Base-by-base conservation (phyloP, 1,139 yeast species). In the Kodamaea ohmeri region DNA sequence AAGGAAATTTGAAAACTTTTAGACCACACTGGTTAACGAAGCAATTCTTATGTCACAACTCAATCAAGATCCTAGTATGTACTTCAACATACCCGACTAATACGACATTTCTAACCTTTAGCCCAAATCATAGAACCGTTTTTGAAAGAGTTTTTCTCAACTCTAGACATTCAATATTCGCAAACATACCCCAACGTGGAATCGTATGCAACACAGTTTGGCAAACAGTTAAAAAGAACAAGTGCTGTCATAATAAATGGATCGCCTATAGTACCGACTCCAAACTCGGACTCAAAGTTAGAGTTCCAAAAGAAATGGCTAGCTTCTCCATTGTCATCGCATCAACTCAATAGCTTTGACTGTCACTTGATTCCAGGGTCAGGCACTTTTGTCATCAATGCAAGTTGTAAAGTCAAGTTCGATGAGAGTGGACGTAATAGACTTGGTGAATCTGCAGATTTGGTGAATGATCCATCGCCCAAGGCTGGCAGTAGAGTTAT, bases 281-380 rank as follows among this genome's bases (percentile, higher is more conserved):
- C 53, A 39, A 46, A 52, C 30, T 49, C 49, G 38, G 78, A 79
- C 21, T 71, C 80, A 12, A 73, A 78, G 37, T 60, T 68, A 7
- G 77, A 73, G 42, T 83, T 83, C 50, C 83, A 82, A 44, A 77
- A 81, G 37, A 63, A 73, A 43, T 83, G 92, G 90, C 60, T 78
- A 20, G 60, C 67, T 13, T 64, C 80, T 11, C 90, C 90, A 2
- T 52, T 63, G 12, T 68, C 89, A 0, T 78, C 75, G 42, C 94
- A 84, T 53, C 78, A 69, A 42, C 55, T 83, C 30, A 77, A 78
- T 11, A 74, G 81, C 18, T 72, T 71, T 41, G 92, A 84, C 55
- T 73, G 77, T 36, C 94, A 84, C 52, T 63, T 78, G 44, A 71
- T 84, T n/a, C 92, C 92, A 0, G 86, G 86, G 0, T 69, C 84